Conservation (phyloP, 2,329 filamentous ascomycete genomes). For the Niveomyces coronatus region DNA sequence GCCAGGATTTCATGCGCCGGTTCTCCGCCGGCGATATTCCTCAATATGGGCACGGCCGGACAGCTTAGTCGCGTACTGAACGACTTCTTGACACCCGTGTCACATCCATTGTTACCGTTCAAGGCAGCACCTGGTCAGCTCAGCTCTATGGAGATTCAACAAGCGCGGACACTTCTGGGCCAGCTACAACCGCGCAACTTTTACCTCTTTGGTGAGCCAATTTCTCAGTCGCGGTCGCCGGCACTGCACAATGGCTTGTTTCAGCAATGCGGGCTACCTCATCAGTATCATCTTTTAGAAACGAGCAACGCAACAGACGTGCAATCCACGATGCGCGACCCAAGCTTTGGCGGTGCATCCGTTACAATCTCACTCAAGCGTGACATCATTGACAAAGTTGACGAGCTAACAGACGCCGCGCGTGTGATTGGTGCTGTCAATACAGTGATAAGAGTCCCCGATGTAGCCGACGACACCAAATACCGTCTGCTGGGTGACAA, state of each 20-base stretch:
- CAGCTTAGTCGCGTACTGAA: conserved; percentile 89
- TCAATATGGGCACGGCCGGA: conserved; percentile 87
- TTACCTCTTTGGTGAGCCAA: conserved; percentile 79
- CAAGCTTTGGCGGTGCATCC: conserved; percentile 82
- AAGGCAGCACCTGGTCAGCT: conserved; percentile 92
- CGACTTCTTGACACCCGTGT: conserved; percentile 87
- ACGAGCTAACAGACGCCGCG: conserved; percentile 70
- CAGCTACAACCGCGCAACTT: conserved; percentile 68
- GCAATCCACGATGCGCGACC: conserved; percentile 51
- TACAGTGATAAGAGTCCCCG: conserved; percentile 61
- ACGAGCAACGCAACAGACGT: conserved; percentile 56
- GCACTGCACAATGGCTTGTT: conserved; percentile 86
- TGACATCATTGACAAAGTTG: conserved; percentile 71
- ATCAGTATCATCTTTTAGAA: conserved; percentile 68
- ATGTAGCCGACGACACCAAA: conserved; percentile 27
- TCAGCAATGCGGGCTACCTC: conserved; percentile 64
- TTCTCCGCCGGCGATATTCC: conserved; percentile 75
- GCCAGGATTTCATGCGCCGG: conserved; percentile 61
- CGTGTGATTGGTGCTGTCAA: conserved; percentile 85
- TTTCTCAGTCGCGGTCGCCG: conserved; percentile 73
- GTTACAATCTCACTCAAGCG: conserved; percentile 94
- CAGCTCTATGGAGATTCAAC: conserved; percentile 79
- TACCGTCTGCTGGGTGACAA: conserved; percentile 70
- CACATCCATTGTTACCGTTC: conserved; percentile 78
- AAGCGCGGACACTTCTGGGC: conserved; percentile 66